Evolutionary conservation across 2,329 filamentous ascomycete genomes (phyloP).

Genomic region (Teratosphaeria zuluensis): DNA sequence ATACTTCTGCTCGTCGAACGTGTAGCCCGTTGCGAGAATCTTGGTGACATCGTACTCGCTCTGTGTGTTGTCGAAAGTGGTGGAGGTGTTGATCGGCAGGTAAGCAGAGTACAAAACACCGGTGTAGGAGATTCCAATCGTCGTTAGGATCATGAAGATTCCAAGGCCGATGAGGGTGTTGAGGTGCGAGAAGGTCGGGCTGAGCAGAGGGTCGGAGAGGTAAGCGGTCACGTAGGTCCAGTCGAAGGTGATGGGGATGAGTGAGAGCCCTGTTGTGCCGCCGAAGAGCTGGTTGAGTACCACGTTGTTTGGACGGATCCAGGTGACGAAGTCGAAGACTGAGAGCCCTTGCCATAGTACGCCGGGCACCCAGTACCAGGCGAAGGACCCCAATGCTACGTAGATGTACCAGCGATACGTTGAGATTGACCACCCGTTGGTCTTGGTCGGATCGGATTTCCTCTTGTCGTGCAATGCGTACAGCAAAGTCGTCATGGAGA

Average conservation of each 20-base stretch:
- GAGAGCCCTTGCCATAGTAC: constrained; percentile 73
- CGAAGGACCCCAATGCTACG: constrained; percentile 60
- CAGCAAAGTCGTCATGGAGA: constrained; percentile 86
- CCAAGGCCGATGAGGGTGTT: constrained; percentile 37
- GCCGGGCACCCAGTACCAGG: constrained; percentile 74
- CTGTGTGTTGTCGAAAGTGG: constrained; percentile 78
- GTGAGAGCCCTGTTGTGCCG: constrained; percentile 71
- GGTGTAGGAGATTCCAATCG: constrained; percentile 38
- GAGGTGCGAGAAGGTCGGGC: constrained; percentile 27
- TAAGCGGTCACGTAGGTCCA: constrained; percentile 76
- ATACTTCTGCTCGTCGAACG: constrained; percentile 16
- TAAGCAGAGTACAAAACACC: constrained; percentile 65
- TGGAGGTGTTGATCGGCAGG: constrained; percentile 74
- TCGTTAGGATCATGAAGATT: constrained; percentile 36
- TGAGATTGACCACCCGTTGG: constrained; percentile 56
- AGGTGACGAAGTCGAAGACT: constrained; percentile 83
- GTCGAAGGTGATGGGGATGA: constrained; percentile 80
- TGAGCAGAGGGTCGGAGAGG: constrained; percentile 60
- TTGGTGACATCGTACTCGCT: constrained; percentile 71
- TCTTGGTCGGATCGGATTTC: constrained; percentile 52
- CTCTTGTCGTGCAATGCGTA: constrained; percentile 67
- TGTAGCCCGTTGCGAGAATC: constrained; percentile 48
- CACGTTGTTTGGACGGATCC: constrained; percentile 81
- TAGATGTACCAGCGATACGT: constrained; percentile 76
- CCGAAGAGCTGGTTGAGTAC: constrained; percentile 79